These are phyloP conservation scores for Wickerhamomyces sp. DNA, from an alignment of 1,139 yeast genomes.

Conservation along the genomic window DNA sequence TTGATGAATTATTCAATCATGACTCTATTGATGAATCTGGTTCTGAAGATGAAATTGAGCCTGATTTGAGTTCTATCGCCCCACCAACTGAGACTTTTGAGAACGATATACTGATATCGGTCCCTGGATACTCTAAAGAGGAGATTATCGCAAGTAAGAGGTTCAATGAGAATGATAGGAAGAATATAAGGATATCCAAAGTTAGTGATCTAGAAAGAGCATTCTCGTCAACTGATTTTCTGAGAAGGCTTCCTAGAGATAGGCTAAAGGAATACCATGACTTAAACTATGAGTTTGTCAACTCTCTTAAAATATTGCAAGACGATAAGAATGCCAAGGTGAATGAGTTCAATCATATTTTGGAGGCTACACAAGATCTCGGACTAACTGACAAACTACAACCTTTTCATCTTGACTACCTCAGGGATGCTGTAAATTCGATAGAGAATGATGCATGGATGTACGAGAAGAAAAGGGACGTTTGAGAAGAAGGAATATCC, in stretches of 20 bases:
- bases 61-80: conserved; percentile 19
- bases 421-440: conserved; percentile 7
- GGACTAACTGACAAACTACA: not conserved
- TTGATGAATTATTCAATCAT: conserved; percentile 19
- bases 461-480: conserved; percentile 2
- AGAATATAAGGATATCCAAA: conserved; percentile 20
- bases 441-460: conserved; percentile 14
- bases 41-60: conserved; percentile 23
- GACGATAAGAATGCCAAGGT: conserved; percentile 2
- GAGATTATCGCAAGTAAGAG: conserved; percentile 22
- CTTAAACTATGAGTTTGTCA: conserved; percentile 1
- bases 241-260: not conserved
- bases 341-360: not conserved
- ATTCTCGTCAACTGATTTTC: conserved; percentile 7
- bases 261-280: conserved; percentile 1
- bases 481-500: not conserved
- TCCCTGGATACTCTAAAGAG: conserved; percentile 23
- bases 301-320: conserved; percentile 5
- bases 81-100: conserved; percentile 11
- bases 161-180: conserved; percentile 17
- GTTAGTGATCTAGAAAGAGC: conserved; percentile 19
- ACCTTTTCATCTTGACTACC: conserved; percentile 2
- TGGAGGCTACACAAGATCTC: not conserved
- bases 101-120: conserved; percentile 22
- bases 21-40: conserved; percentile 19